These are phyloP conservation scores for Backusella mclennaniae DNA, from an alignment of 192 early-diverging fungal genomes.

Conservation along the genomic window DNA sequence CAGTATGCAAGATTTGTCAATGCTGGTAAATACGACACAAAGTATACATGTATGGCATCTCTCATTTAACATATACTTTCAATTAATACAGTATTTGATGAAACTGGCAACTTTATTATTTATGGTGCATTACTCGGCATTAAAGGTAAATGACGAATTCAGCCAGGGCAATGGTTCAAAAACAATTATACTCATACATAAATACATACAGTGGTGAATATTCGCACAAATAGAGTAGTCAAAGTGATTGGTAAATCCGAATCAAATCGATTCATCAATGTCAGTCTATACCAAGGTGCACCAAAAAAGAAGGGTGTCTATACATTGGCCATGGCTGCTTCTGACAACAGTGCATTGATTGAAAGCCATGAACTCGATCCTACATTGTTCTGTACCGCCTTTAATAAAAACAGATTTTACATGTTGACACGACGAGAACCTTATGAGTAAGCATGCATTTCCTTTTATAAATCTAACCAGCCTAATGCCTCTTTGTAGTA, in stretches of 20 bases:
- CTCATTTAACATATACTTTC: no score
- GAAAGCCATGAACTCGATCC: constrained; percentile 74
- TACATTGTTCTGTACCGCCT: constrained; percentile 88
- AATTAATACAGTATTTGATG: constrained; percentile 65
- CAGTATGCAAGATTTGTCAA: constrained; percentile 64
- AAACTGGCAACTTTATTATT: constrained; percentile 83
- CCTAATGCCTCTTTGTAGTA: neutral
- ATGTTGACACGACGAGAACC: constrained; percentile 90
- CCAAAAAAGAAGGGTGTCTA: constrained; percentile 75
- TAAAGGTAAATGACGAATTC: constrained; percentile 50
- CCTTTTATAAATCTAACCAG: no score
- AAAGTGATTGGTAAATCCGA: constrained; percentile 89
- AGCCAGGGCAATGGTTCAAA: neutral
- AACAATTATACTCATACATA: neutral
- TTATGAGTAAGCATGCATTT: constrained; percentile 51
- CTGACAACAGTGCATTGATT: constrained; percentile 74
- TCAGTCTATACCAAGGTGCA: constrained; percentile 89
- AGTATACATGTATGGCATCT: no score
- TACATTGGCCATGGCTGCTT: constrained; percentile 83
- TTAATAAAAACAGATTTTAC: constrained; percentile 91
- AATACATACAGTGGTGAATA: constrained; percentile 77
- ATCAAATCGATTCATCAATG: constrained; percentile 85
- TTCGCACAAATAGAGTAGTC: constrained; percentile 81
- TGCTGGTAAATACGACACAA: constrained; percentile 45
- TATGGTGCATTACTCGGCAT: constrained; percentile 95